Evolutionary conservation across 2,329 filamentous ascomycete species (phyloP), one percentile per base, ranked within the genome.

Genomic region (Diaporthe vexans): DNA sequence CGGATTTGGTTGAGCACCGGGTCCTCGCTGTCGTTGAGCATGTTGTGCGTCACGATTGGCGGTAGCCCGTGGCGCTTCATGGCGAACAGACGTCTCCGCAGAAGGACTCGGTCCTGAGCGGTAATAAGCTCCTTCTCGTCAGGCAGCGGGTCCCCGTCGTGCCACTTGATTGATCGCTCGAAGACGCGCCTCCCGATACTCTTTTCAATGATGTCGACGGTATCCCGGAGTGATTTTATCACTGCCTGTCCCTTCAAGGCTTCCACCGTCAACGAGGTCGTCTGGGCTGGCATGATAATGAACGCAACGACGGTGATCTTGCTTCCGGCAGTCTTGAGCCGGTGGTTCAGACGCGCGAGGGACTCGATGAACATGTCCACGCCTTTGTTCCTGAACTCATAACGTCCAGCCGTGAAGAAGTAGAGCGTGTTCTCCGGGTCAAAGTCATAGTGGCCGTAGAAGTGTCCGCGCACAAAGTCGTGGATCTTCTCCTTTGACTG

Each of bases 321-420:
- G 79, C 95, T 97, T 65, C 94, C 94, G 10, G 92, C 85, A 69
- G 85, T 85, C 89, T 98, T 98, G 81, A 99, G 91, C 52, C 94
- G 91, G 86, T 98, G 95, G 85, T 99, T 99, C 80, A 99, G 86
- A 57, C 97, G 94, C 37, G 97, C 97, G 76, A 99, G 87, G 4
- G 95, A 97, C 85, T 99, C 97, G 78, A 99, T 97, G 84, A 98
- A 99, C 97, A 99, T 98, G 84, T 99, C 97, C 13, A 98, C 96
- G 81, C 97, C 97, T 86, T 99, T 99, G 82, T 99, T 99, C 77
- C 97, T 90, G 89, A 96, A 99, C 84, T 99, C 97, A 81, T 99
- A 99, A 76, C 97, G 94, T 75, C 97, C 97, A 9, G 97, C 94
- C 4, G 95, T 99, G 88, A 99, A 99, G 85, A 98, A 93, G 85